Evolutionary conservation across 1,284 basidiomycete genomes (phyloP).

Genomic region (Sphaerobolus stellatus): DNA sequence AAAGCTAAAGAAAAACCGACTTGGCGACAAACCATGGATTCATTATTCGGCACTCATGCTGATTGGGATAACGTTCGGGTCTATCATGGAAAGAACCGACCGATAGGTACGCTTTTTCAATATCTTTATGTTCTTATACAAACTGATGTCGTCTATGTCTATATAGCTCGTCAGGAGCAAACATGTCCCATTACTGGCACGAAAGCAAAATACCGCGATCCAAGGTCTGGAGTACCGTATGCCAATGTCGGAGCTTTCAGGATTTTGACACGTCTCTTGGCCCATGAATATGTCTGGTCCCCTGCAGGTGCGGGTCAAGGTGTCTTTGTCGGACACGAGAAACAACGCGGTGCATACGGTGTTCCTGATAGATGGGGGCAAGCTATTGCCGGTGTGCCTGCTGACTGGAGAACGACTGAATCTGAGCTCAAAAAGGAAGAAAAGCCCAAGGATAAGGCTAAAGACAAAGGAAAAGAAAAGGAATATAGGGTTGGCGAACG

Average conservation of each 20-base stretch:
- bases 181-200: slow-evolving; percentile 65
- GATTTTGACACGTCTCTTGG: slow-evolving; percentile 55
- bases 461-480: not conserved
- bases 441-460: slow-evolving; percentile 1
- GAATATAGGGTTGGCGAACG: slow-evolving; percentile 9
- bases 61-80: slow-evolving; percentile 68
- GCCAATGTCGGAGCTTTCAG: slow-evolving; percentile 67
- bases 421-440: not conserved
- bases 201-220: slow-evolving; percentile 69
- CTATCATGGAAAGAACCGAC: slow-evolving; percentile 58
- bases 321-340: slow-evolving; percentile 21
- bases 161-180: slow-evolving; percentile 57
- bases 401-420: not conserved
- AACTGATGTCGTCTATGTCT: slow-evolving; percentile 7
- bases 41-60: slow-evolving; percentile 75
- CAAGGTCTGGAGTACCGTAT: slow-evolving; percentile 73
- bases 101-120: slow-evolving; percentile 46
- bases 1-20: slow-evolving; percentile 47
- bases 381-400: slow-evolving; percentile 12
- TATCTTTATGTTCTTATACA: no score
- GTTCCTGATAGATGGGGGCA: slow-evolving; percentile 20
- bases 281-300: slow-evolving; percentile 64
- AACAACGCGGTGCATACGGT: slow-evolving; percentile 18
- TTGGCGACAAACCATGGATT: slow-evolving; percentile 72
- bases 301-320: slow-evolving; percentile 13